These are phyloP conservation scores for Coelastrella sp. DNA, from an alignment of 139 green algal genomes.

Conservation along the genomic window DNA sequence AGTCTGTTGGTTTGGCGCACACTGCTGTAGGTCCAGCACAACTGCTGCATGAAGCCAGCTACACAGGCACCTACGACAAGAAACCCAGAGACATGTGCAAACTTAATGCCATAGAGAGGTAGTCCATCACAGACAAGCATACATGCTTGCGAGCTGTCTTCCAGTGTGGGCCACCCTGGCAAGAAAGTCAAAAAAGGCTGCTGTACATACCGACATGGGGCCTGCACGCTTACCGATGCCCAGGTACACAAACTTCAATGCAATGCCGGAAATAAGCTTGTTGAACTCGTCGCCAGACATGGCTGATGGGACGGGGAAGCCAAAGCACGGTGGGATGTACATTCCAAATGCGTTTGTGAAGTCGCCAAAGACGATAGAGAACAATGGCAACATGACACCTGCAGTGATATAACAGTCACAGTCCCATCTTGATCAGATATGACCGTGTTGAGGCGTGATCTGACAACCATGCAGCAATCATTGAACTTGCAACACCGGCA, in stretches of 20 bases:
- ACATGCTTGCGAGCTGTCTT: background rate
- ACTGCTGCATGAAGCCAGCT: conserved; percentile 46
- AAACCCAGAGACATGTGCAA: background rate
- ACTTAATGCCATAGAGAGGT: background rate
- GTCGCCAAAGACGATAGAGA: conserved; percentile 76
- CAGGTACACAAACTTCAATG: conserved; percentile 80
- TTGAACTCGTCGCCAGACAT: conserved; percentile 27
- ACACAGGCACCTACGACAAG: conserved; percentile 19
- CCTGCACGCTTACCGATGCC: conserved; percentile 54
- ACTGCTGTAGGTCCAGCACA: conserved; percentile 50
- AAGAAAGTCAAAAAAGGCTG: too few species aligned
- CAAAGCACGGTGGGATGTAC: conserved; percentile 10
- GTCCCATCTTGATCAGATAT: too few species aligned
- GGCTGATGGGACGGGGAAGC: background rate
- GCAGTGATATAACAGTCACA: background rate
- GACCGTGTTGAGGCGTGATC: too few species aligned
- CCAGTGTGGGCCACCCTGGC: background rate
- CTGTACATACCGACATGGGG: background rate
- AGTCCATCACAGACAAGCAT: background rate
- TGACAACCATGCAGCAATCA: background rate
- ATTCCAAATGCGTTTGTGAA: conserved; percentile 60
- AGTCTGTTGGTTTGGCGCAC: conserved; percentile 56
- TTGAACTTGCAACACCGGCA: background rate
- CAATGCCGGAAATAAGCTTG: conserved; percentile 24
- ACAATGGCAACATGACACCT: conserved; percentile 67